These are phyloP conservation scores for Chlorella sp. DNA, from an alignment of 139 green algal genomes.

Conservation along the genomic window DNA sequence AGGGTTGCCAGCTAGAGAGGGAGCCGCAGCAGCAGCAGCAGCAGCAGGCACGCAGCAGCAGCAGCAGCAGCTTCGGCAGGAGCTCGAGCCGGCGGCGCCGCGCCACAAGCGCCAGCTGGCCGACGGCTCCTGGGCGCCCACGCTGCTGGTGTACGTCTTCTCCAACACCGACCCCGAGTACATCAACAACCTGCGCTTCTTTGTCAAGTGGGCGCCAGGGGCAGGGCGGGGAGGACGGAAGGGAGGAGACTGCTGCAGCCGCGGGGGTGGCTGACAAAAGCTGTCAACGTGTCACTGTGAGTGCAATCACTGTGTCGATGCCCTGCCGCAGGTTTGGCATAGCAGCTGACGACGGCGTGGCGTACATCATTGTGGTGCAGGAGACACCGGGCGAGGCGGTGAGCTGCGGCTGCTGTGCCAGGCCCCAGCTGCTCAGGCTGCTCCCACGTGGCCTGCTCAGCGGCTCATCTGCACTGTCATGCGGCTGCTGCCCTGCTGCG, in stretches of 20 bases:
- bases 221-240: too few species aligned
- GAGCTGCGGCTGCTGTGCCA: not conserved
- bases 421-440: not conserved
- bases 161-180: constrained; percentile 61
- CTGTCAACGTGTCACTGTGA: too few species aligned
- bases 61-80: too few species aligned
- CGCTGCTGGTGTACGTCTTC: constrained; percentile 55
- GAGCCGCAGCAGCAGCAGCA: too few species aligned
- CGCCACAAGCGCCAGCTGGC: constrained; percentile 22
- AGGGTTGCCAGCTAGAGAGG: too few species aligned
- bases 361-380: constrained; percentile 60
- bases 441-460: too few species aligned
- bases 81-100: too few species aligned
- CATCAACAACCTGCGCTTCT: constrained; percentile 57
- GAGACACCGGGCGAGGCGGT: constrained; percentile 25
- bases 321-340: constrained; percentile 53
- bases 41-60: too few species aligned
- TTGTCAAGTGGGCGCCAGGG: constrained; percentile 24
- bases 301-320: too few species aligned
- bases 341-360: constrained; percentile 47
- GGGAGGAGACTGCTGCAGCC: too few species aligned
- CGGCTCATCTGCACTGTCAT: not conserved
- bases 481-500: not conserved
- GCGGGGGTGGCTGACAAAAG: too few species aligned
- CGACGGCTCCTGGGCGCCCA: constrained; percentile 34